Evolutionary conservation across 768 basidiomycete species (phyloP).

Genomic region (Auricularia auricula-judae): DNA sequence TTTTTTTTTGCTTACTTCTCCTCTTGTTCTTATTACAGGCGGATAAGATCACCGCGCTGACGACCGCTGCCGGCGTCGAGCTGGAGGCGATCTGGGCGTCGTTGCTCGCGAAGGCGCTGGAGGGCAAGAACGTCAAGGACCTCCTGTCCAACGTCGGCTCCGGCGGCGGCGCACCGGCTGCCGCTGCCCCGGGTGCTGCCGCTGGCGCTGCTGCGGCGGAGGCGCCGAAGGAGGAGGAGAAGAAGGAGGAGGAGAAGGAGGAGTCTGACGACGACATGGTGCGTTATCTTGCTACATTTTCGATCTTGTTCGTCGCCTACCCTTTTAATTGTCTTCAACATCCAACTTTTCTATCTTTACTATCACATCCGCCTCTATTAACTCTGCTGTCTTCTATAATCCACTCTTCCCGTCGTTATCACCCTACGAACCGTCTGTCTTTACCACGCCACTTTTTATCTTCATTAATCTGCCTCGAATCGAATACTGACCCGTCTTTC

Average conservation of each 20-base stretch:
- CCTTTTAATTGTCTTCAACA: too few species aligned
- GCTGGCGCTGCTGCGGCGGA: conserved; percentile 47
- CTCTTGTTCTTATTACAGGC: conserved; percentile 35
- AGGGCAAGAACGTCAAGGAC: conserved; percentile 96
- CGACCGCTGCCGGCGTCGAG: conserved; percentile 71
- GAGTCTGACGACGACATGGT: conserved; percentile 90
- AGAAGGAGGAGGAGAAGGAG: conserved; percentile 82
- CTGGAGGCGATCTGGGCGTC: conserved; percentile 96
- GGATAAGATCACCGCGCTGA: conserved; percentile 86
- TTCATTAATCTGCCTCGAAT: not conserved
- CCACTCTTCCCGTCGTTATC: not conserved
- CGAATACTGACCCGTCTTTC: not conserved
- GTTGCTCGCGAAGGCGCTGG: conserved; percentile 94
- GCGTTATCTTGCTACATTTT: conserved; percentile 15
- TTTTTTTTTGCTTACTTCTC: not conserved
- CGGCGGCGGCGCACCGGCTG: conserved; percentile 79
- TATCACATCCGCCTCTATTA: too few species aligned
- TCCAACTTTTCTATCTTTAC: too few species aligned
- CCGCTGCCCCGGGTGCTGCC: conserved; percentile 39
- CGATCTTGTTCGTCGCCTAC: too few species aligned
- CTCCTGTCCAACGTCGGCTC: conserved; percentile 90
- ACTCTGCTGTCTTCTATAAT: conserved; percentile 1
- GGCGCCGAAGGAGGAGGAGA: conserved; percentile 64
- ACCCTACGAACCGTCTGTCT: too few species aligned
- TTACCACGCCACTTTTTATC: not conserved